These are phyloP conservation scores for Tolypocladium capitatum DNA, from an alignment of 2,329 filamentous ascomycete genomes.

Conservation along the genomic window DNA sequence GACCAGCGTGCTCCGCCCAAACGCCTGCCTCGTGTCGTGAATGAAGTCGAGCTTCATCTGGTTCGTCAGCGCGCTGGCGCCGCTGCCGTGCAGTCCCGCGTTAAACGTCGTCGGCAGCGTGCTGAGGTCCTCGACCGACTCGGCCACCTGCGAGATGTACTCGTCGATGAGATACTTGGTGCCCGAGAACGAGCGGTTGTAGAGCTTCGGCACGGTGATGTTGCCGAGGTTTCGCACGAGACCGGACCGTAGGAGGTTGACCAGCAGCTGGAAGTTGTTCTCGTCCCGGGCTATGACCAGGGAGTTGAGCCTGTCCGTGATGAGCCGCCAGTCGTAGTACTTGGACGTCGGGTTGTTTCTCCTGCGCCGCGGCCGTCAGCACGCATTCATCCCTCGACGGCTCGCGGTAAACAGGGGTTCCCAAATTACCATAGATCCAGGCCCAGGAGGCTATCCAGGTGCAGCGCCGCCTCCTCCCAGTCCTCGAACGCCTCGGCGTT, in stretches of 20 bases:
- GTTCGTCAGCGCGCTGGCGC: slow-evolving; percentile 38
- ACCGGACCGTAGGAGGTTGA: slow-evolving; percentile 69
- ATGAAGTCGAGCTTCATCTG: slow-evolving; percentile 77
- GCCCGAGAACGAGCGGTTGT: slow-evolving; percentile 73
- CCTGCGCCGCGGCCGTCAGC: slow-evolving; percentile 31
- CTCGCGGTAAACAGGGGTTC: background rate
- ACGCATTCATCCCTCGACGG: background rate
- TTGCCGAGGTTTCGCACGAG: slow-evolving; percentile 81
- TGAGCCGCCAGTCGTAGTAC: slow-evolving; percentile 77
- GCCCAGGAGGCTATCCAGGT: slow-evolving; percentile 70
- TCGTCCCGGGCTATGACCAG: slow-evolving; percentile 57
- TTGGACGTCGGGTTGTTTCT: slow-evolving; percentile 68
- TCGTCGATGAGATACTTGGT: slow-evolving; percentile 87
- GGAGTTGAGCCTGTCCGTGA: slow-evolving; percentile 60
- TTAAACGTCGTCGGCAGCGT: slow-evolving; percentile 44
- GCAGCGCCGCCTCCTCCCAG: slow-evolving; percentile 73
- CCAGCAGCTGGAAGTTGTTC: slow-evolving; percentile 59
- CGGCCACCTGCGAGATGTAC: slow-evolving; percentile 75
- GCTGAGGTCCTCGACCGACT: slow-evolving; percentile 66
- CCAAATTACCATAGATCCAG: slow-evolving; percentile 60
- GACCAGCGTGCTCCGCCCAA: slow-evolving; percentile 74
- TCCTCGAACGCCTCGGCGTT: slow-evolving; percentile 64
- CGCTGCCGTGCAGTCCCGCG: slow-evolving; percentile 17
- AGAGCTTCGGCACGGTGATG: slow-evolving; percentile 69
- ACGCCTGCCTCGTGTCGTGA: slow-evolving; percentile 76